Evolutionary conservation across 331 rosid species (phyloP).

Genomic region (Erythrophleum ivorense): DNA sequence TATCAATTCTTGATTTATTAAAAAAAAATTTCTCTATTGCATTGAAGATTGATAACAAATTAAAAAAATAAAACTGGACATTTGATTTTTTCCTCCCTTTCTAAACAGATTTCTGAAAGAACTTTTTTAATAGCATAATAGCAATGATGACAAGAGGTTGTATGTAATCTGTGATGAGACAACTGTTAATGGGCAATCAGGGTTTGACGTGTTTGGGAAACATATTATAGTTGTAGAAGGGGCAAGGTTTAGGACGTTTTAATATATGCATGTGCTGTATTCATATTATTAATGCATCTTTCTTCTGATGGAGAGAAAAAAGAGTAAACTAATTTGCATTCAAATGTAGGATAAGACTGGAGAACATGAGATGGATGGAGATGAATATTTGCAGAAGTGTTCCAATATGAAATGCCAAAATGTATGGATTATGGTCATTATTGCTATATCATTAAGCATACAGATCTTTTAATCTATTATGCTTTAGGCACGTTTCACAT

Average conservation of each 20-base stretch:
- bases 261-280: constrained; percentile 1
- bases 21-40: too few species aligned
- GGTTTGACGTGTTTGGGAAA: constrained; percentile 2
- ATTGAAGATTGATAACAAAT: too few species aligned
- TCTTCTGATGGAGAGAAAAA: not conserved
- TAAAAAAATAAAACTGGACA: too few species aligned
- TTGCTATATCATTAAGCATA: too few species aligned
- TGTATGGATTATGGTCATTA: constrained; percentile 27
- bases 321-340: constrained; percentile 26
- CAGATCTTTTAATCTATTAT: not conserved
- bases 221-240: not conserved
- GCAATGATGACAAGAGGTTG: not conserved
- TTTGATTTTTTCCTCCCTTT: not conserved
- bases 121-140: not conserved
- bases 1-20: too few species aligned
- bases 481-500: not conserved
- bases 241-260: not conserved
- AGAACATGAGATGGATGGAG: constrained; percentile 47
- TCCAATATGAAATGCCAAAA: constrained; percentile 50
- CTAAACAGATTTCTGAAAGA: not conserved
- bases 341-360: constrained; percentile 43
- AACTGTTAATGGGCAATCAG: constrained; percentile 2
- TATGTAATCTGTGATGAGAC: constrained; percentile 17
- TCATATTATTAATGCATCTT: not conserved
- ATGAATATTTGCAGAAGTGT: constrained; percentile 44